Conservation (phyloP, 2,329 filamentous ascomycete species). For the Verticillium isaacii region DNA sequence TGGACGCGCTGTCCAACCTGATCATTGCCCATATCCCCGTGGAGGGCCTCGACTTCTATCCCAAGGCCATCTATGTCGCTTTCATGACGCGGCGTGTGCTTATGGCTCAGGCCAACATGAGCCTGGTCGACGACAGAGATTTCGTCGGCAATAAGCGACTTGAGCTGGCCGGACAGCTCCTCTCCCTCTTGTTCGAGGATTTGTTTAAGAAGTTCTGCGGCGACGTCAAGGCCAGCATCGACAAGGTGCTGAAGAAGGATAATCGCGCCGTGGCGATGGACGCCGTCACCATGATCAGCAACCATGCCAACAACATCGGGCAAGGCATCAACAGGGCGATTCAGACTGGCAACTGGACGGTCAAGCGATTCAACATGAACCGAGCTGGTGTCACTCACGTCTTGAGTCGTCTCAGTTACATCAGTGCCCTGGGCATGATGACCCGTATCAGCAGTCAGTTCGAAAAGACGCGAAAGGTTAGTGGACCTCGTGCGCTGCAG, state of each 20-base stretch:
- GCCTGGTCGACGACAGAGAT: conserved; percentile 90
- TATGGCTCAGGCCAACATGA: conserved; percentile 87
- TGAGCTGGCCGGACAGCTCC: conserved; percentile 88
- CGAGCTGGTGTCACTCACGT: conserved; percentile 95
- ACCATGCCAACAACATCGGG: conserved; percentile 83
- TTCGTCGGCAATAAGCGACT: conserved; percentile 97
- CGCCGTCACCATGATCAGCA: conserved; percentile 76
- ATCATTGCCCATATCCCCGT: conserved; percentile 95
- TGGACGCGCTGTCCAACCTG: conserved; percentile 88
- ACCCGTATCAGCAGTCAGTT: conserved; percentile 97
- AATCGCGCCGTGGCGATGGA: conserved; percentile 86
- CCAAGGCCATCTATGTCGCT: conserved; percentile 94
- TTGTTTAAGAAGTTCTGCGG: conserved; percentile 92
- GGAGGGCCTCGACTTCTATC: conserved; percentile 85
- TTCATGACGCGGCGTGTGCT: conserved; percentile 96
- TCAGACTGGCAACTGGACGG: conserved; percentile 94
- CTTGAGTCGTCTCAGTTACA: conserved; percentile 90
- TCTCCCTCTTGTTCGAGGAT: conserved; percentile 94
- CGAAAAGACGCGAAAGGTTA: conserved; percentile 96
- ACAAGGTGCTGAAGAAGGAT: conserved; percentile 92
- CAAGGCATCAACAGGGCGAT: conserved; percentile 93
- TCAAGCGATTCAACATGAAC: conserved; percentile 99
- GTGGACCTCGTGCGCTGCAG: conserved; percentile 89
- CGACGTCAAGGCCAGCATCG: conserved; percentile 87
- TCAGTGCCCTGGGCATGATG: conserved; percentile 98